Evolutionary conservation across 768 basidiomycete genomes (phyloP), one percentile per base, ranked within the genome.

Genomic region (Hirschioporus abietinus): DNA sequence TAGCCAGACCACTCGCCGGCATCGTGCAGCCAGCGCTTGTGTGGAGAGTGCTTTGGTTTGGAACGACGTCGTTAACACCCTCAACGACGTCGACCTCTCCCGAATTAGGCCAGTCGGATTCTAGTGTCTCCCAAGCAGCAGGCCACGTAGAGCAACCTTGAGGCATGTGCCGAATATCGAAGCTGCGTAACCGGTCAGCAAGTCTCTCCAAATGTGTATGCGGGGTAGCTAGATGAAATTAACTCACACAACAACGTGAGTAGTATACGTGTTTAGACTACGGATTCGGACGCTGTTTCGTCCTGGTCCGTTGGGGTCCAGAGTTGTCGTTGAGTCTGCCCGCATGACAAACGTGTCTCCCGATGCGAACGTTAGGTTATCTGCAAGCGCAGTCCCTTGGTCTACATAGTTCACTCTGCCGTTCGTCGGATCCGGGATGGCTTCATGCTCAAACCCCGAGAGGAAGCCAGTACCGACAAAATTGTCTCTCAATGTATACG

Each of bases 321-420:
- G 72, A 8, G 72, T 67, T 7, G 74, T 74, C 0, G 73, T 78
- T 64, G 78, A 71, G 59, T 79, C 79, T n/a, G 78, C 77, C 5
- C 78, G 79, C 71, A 79, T 70, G 52, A 78, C 70, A 64, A 79
- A 77, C 3, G 71, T 75, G 52, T 75, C 77, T 18, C 79, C 81
- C 18, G 80, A 80, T 2, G 87, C 79, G 67, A 78, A 88, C 2
- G 87, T 88, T 63, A 92, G 72, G 70, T 90, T 88, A 63, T 81
- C 72, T 12, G 77, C 75, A 25, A 78, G 67, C 0, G 90, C 89
- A 0, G 85, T 86, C 1, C 74, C 73, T 65, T 81, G 74, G 67
- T 72, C 69, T 65, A 85, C 80, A 67, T 84, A 85, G 66, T 80
- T 78, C 88, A 91, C 89, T 63, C 88, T 79, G 27, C 88, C 88